These are phyloP conservation scores for Capsella rubella DNA, from an alignment of 441 rosid genomes.

Conservation along the genomic window DNA sequence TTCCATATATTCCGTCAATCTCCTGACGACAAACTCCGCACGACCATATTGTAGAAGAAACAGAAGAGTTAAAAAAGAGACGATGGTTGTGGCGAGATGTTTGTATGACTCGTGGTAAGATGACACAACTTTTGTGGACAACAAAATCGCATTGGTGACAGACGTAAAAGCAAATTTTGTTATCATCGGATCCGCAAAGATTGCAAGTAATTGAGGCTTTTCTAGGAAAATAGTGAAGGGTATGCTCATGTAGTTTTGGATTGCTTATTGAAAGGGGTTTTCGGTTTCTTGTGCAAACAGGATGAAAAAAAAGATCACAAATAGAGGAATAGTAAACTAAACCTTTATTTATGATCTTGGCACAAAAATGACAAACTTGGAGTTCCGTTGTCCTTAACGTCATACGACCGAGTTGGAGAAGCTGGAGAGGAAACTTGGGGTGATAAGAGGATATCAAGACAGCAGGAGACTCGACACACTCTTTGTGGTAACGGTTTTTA, in stretches of 20 bases:
- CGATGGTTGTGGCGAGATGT: slow-evolving; percentile 27
- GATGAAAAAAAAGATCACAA: background rate
- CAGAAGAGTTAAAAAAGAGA: background rate
- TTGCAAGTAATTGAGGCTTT: slow-evolving; percentile 8
- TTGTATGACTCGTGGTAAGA: slow-evolving; percentile 24
- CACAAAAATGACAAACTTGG: no score
- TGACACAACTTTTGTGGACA: slow-evolving; percentile 18
- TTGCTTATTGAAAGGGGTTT: background rate
- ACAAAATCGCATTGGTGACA: slow-evolving; percentile 29
- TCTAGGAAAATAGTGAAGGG: slow-evolving; percentile 5
- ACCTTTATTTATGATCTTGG: no score
- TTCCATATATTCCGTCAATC: background rate
- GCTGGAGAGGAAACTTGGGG: slow-evolving; percentile 2
- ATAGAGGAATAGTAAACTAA: background rate
- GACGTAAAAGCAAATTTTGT: slow-evolving; percentile 41
- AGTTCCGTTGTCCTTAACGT: no score
- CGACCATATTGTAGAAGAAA: background rate
- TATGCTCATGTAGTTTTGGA: slow-evolving; percentile 15
- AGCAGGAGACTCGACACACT: background rate
- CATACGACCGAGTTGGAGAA: background rate
- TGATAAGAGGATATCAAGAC: background rate
- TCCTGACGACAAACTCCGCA: slow-evolving; percentile 17
- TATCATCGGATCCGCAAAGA: slow-evolving; percentile 34
- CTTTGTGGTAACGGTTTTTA: background rate
- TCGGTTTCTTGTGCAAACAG: background rate